Evolutionary conservation across 169 alveolate species (phyloP), one percentile per base, ranked within the genome.

Genomic region (Cryptosporidium baileyi): DNA sequence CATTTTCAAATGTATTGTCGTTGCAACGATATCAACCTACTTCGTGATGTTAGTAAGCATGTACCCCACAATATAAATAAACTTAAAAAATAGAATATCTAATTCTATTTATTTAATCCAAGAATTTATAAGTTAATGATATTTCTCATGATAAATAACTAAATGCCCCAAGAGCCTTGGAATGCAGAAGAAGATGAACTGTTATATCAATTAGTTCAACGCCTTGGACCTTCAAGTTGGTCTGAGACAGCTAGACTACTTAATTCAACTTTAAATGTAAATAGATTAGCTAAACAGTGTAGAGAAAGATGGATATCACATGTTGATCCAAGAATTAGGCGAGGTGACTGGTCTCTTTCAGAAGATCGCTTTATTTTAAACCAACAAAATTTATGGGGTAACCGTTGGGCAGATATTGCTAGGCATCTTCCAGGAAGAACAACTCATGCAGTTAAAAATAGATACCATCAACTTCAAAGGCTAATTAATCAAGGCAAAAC

Each of bases 221-320:
- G 92, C 63, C 89, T 91, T 45, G 97, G 96, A 1, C 89, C 95
- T 5, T 89, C 92, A 61, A 91, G 93, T 63, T 94, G 97, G 96
- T 89, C 92, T 4, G 91, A 91, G 60, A 92, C 93, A 30, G 96
- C 97, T 4, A 92, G 92, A 59, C 93, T 90, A 47, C 92, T 94
- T 45, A 90, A 92, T 63, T 80, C 89, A 40, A 65, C 88, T 49
- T 51, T 92, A 22, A 90, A 90, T 17, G 90, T 79, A 4, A 61
- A 47, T 44, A 88, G 95, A 34, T 63, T 67, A 13, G 96, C 95
- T 15, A 92, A 93, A 80, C 94, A 93, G 74, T 92, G 96, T 63
- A 61, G 96, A 47, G 96, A 93, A 63, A 67, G 95, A 62, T 93
- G 96, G 96, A 90, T 61, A 60, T 92, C 92, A 57, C 94, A 92